phyloP scores from a whole-genome alignment of 495 filamentous ascomycete species.

The Pyronema omphalodes region DNA sequence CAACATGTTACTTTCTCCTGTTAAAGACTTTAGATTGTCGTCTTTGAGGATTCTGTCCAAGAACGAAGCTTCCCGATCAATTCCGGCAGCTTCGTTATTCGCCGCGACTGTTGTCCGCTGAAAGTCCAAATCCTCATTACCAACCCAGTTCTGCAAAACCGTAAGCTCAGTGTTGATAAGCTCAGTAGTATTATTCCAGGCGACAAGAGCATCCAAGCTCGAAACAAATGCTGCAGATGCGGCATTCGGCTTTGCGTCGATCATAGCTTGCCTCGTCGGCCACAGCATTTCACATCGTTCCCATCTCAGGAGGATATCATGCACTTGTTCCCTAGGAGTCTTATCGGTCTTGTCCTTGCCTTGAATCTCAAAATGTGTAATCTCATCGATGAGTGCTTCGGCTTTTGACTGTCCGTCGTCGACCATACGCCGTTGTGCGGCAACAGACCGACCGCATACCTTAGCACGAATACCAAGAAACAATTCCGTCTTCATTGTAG shows the following conservation, averaged over 20 bases:
- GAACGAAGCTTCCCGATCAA: constrained; percentile 79
- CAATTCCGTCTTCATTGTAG: constrained; percentile 57
- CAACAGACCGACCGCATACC: constrained; percentile 61
- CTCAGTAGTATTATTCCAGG: constrained; percentile 96
- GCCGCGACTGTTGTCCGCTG: constrained; percentile 35
- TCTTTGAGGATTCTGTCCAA: constrained; percentile 96
- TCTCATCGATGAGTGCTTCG: constrained; percentile 57
- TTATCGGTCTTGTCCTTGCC: constrained; percentile 85
- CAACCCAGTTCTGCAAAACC: constrained; percentile 86
- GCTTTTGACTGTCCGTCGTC: constrained; percentile 57
- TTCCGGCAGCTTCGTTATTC: constrained; percentile 40
- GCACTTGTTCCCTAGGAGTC: constrained; percentile 64
- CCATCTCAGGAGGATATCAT: constrained; percentile 72
- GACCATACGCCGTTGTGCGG: constrained; percentile 63
- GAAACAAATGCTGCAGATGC: constrained; percentile 56
- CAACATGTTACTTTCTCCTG: constrained; percentile 76
- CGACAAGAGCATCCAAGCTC: constrained; percentile 69
- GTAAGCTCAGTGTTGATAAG: constrained; percentile 88
- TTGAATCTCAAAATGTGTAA: constrained; percentile 83
- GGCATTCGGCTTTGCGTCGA: constrained; percentile 48
- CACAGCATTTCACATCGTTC: constrained; percentile 72
- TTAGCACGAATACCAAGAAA: constrained; percentile 78
- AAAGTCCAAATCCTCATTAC: constrained; percentile 89
- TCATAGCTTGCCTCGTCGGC: constrained; percentile 57
- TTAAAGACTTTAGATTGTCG: constrained; percentile 78